phyloP scores from a whole-genome alignment of 2,329 filamentous ascomycete species.

The Monilinia aucupariae region DNA sequence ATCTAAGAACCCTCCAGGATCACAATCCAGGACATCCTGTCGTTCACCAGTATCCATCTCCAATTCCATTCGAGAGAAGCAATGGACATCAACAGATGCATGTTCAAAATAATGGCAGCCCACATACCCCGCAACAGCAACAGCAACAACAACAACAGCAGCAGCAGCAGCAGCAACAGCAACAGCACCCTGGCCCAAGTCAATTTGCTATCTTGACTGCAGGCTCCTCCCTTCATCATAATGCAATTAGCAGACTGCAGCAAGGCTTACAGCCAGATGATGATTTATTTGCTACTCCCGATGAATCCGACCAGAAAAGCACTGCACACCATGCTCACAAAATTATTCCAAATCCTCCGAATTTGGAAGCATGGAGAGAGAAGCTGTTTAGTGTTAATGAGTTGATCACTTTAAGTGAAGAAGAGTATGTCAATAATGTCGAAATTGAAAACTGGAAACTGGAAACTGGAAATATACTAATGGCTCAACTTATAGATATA shows the following conservation, averaged over 20 bases:
- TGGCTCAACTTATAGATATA: conserved; percentile 48
- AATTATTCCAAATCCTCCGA: conserved; percentile 60
- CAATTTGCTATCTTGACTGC: conserved; percentile 45
- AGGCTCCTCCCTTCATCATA: conserved; percentile 34
- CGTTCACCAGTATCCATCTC: conserved; percentile 30
- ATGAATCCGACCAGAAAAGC: conserved; percentile 40
- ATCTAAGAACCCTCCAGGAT: conserved; percentile 36
- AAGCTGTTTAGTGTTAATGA: conserved; percentile 72
- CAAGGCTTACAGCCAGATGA: conserved; percentile 33
- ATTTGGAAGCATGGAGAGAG: conserved; percentile 64
- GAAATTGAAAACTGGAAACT: conserved; percentile 6
- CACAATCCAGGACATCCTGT: conserved; percentile 31
- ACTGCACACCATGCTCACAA: conserved; percentile 51
- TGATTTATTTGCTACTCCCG: conserved; percentile 36
- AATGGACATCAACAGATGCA: conserved; percentile 32
- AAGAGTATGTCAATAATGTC: conserved; percentile 51
- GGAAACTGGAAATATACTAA: conserved; percentile 18
- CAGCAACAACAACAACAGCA: conserved; percentile 37
- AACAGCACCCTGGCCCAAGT: conserved; percentile 36
- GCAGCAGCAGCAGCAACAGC: conserved; percentile 35
- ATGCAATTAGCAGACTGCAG: conserved; percentile 35
- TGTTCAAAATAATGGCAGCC: conserved; percentile 31
- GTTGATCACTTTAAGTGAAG: conserved; percentile 64
- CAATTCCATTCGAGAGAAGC: conserved; percentile 36
- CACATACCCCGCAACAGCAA: conserved; percentile 38